These are phyloP conservation scores for Suillus spraguei DNA, from an alignment of 768 basidiomycete genomes.

Conservation along the genomic window DNA sequence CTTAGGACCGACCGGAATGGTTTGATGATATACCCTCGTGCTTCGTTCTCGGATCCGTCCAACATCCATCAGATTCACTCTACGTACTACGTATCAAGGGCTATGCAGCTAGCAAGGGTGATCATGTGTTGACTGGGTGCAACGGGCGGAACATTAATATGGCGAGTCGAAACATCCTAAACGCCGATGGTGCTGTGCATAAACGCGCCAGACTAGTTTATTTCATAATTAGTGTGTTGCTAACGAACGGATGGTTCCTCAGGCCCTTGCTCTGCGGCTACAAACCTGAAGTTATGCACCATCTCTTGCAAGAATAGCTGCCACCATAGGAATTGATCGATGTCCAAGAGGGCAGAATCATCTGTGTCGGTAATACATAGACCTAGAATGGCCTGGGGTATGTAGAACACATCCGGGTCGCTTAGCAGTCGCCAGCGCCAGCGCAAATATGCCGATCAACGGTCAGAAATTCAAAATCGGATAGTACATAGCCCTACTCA, in stretches of 20 bases:
- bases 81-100: not conserved
- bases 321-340: not conserved
- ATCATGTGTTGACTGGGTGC: not conserved
- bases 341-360: too few species aligned
- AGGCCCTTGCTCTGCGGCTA: not conserved
- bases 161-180: not conserved
- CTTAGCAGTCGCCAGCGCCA: not conserved
- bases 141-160: not conserved
- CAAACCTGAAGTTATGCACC: not conserved
- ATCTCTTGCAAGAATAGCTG: not conserved
- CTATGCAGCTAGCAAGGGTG: not conserved
- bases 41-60: not conserved
- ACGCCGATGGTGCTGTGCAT: not conserved
- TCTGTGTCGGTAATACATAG: not conserved
- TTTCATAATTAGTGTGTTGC: not conserved
- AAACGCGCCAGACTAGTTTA: not conserved
- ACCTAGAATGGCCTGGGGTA: not conserved
- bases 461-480: not conserved
- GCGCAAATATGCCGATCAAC: not conserved
- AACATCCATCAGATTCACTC: not conserved
- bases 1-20: not conserved
- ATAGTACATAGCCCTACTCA: not conserved
- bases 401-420: not conserved
- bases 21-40: not conserved
- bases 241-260: not conserved